phyloP scores from a whole-genome alignment of 1,139 yeast species.

The Blastobotrys persicus region DNA sequence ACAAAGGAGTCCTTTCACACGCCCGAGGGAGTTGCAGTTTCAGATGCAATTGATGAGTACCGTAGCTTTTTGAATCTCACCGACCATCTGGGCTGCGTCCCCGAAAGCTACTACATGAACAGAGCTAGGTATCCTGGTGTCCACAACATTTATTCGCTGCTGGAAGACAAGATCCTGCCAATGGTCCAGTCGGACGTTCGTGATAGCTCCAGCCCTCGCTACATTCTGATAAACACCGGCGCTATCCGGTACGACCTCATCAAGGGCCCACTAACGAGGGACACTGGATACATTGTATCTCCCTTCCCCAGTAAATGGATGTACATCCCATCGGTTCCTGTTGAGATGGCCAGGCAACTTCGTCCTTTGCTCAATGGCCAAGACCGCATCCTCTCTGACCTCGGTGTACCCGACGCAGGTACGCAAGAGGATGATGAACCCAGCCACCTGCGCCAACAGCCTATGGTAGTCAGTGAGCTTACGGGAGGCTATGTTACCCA shows the following conservation, averaged over 20 bases:
- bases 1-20: slow-evolving; percentile 43
- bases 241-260: slow-evolving; percentile 84
- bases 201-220: slow-evolving; percentile 45
- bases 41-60: slow-evolving; percentile 45
- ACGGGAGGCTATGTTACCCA: slow-evolving; percentile 70
- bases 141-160: slow-evolving; percentile 57
- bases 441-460: neutral
- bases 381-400: slow-evolving; percentile 43
- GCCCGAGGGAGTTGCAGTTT: slow-evolving; percentile 48
- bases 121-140: slow-evolving; percentile 65
- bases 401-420: slow-evolving; percentile 23
- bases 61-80: slow-evolving; percentile 56
- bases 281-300: slow-evolving; percentile 77
- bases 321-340: slow-evolving; percentile 51
- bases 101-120: slow-evolving; percentile 62
- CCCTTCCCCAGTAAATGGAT: slow-evolving; percentile 86
- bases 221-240: slow-evolving; percentile 79
- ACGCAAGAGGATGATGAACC: neutral
- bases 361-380: slow-evolving; percentile 50
- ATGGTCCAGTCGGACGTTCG: slow-evolving; percentile 31
- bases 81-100: slow-evolving; percentile 60
- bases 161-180: slow-evolving; percentile 59
- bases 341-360: slow-evolving; percentile 48
- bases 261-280: slow-evolving; percentile 79
- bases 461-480: too few species aligned